These are phyloP conservation scores for Plectosphaerella plurivora DNA, from an alignment of 2,329 filamentous ascomycete species.

Conservation along the genomic window DNA sequence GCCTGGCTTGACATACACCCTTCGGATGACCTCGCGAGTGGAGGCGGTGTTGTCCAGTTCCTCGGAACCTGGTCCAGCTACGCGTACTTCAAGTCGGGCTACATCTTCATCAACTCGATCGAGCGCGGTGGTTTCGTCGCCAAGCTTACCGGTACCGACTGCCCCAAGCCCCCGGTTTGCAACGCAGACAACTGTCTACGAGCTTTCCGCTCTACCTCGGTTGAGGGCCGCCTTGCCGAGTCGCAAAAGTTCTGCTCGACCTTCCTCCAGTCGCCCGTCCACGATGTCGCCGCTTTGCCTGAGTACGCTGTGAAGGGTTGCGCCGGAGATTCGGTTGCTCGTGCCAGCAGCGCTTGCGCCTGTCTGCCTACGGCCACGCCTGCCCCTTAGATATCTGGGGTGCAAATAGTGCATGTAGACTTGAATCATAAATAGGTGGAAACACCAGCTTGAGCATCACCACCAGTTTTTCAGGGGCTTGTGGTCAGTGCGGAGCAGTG, in stretches of 20 bases:
- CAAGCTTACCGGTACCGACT: conserved; percentile 25
- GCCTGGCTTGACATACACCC: conserved; percentile 47
- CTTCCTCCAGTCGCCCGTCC: conserved; percentile 11
- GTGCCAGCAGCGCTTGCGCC: conserved; percentile 15
- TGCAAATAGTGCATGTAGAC: background rate
- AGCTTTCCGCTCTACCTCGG: conserved; percentile 26
- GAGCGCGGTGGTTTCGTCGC: conserved; percentile 45
- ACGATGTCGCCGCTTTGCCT: conserved; percentile 13
- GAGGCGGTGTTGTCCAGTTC: conserved; percentile 33
- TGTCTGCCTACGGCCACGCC: conserved; percentile 14
- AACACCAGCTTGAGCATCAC: too few relatives aligned
- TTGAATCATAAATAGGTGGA: too few relatives aligned
- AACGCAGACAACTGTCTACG: conserved; percentile 31
- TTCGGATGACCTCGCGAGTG: conserved; percentile 36
- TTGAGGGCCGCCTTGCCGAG: conserved; percentile 23
- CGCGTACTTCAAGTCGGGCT: conserved; percentile 42
- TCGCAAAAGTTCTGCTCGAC: conserved; percentile 25
- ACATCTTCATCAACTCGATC: conserved; percentile 47
- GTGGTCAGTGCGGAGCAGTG: too few relatives aligned
- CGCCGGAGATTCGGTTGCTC: conserved; percentile 11
- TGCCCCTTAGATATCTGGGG: background rate
- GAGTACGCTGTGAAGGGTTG: conserved; percentile 13
- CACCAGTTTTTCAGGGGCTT: too few relatives aligned
- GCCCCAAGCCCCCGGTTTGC: conserved; percentile 16
- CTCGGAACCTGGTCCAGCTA: conserved; percentile 43